Evolutionary conservation across 2,329 filamentous ascomycete species (phyloP), one percentile per base, ranked within the genome.

Genomic region (Stemphylium vesicarium): DNA sequence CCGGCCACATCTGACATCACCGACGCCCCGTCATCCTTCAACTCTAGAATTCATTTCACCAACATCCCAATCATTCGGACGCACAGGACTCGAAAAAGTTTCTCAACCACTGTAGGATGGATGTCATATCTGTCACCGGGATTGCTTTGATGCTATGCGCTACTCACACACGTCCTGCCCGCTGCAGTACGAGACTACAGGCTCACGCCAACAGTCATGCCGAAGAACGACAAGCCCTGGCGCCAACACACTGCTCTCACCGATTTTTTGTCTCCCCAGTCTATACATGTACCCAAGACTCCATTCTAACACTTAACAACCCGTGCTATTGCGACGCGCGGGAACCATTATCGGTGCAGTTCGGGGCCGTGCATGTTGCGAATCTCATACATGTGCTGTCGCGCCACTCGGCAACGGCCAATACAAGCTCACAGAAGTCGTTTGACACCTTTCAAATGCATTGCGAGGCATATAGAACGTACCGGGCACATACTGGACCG

Each of bases 341-440:
- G 46, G 44, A 52, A 52, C 55, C 36, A 51, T 45, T 15, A 40
- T 51, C 16, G 36, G 60, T 54, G 40, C 57, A 56, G 45, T 37
- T 2, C 16, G 44, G 35, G 68, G 20, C 60, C 60, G 69, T 73
- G 70, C 68, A 33, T 57, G 70, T 71, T 63, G 60, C 71, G 59
- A 16, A 50, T 68, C 65, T 72, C 64, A 57, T 43, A 74, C 72
- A 54, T 48, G 54, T 60, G 55, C 29, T 45, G 72, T 73, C 63
- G 70, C 71, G 60, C 22, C 22, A 40, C 57, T 44, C 36, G 20
- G 39, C 57, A 42, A 53, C 58, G 49, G 60, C 68, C 68, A 70
- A 64, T 70, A 51, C 32, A 49, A 35, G 33, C 41, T 37, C 29
- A 38, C 33, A 32, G 41, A 49, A 31, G 39, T 39, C 29, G 53